phyloP scores from a whole-genome alignment of 108 stramenopile genomes.

The Fistulifera pelliculosa region DNA sequence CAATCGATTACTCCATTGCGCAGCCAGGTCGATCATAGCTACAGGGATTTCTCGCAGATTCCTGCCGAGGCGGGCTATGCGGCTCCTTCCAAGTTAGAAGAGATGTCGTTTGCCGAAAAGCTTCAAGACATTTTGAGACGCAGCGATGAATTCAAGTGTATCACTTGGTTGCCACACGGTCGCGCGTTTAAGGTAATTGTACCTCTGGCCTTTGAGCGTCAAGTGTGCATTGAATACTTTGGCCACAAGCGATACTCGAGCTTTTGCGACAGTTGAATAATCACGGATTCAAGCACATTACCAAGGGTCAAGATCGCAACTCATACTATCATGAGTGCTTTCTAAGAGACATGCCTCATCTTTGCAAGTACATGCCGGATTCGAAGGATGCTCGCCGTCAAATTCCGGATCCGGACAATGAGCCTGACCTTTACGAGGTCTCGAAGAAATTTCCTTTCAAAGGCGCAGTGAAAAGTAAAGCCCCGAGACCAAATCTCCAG shows the following conservation, averaged over 20 bases:
- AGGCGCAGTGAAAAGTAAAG: no score
- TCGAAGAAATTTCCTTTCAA: slow-evolving; percentile 10
- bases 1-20: not conserved
- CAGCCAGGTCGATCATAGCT: not conserved
- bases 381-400: slow-evolving; percentile 17
- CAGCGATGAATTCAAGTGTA: slow-evolving; percentile 5
- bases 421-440: slow-evolving; percentile 26
- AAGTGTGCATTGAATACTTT: slow-evolving; percentile 32
- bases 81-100: not conserved
- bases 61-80: not conserved
- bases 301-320: slow-evolving; percentile 38
- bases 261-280: slow-evolving; percentile 79
- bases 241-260: slow-evolving; percentile 63
- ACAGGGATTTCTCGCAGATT: not conserved
- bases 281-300: slow-evolving; percentile 24
- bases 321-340: slow-evolving; percentile 48
- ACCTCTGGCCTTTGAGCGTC: slow-evolving; percentile 17
- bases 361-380: slow-evolving; percentile 19
- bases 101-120: slow-evolving; percentile 15
- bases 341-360: slow-evolving; percentile 11
- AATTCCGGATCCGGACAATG: slow-evolving; percentile 38
- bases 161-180: slow-evolving; percentile 62
- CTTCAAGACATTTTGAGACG: slow-evolving; percentile 11
- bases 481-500: no score
- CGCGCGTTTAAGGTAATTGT: slow-evolving; percentile 51